Base-by-base conservation (phyloP, 148 eudicot genomes). In the Camellia lanceoleosa region DNA sequence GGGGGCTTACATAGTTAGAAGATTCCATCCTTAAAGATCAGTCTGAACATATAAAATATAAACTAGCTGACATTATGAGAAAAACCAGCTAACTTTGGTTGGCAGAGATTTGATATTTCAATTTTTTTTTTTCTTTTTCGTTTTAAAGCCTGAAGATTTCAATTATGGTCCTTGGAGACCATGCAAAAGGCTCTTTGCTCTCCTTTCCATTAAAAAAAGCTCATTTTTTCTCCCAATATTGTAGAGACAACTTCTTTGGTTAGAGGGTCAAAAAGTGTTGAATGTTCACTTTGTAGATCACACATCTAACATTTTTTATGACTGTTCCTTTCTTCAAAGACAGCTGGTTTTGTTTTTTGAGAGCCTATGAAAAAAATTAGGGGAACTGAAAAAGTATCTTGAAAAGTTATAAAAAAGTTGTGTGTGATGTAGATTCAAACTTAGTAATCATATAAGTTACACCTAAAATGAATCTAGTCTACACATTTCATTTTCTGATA, bases 131-230 rank as follows among this genome's bases (percentile, higher is more conserved):
- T 78, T 49, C 4, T 69, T 70, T 66, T 65, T 38, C 54, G 81
- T 84, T 84, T 30, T 81, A 86, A 86, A 83, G 86, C 80, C 80
- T 80, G 78, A 78, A 86, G 80, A 81, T 52, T 61, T 80, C 74
- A 83, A 86, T 83, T 59, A 86, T 86, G 7, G 76, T 81, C 46
- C 84, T 86, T 79, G 88, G 86, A 83, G 88, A 86, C 88, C 88
- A 83, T 81, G 88, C 88, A 83, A 71, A 83, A 86, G 54, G 54
- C 38, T 60, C 58, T 30, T 76, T 41, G 20, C 11, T 30, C 42
- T 60, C 51, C 58, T 77, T 80, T 74, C 75, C 47, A 46, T 86
- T 78, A 77, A 77, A 74, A 83, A 75, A 83, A 85, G 81, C 72
- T 56, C 68, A 77, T 83, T 80, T 78, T 78, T 41, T 71, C 68